A percentile compares a stretch with the other conserved stretches of the same genome.
phyloP scores from a whole-genome alignment of 1,284 basidiomycete genomes.

The Malassezia vespertilionis region DNA sequence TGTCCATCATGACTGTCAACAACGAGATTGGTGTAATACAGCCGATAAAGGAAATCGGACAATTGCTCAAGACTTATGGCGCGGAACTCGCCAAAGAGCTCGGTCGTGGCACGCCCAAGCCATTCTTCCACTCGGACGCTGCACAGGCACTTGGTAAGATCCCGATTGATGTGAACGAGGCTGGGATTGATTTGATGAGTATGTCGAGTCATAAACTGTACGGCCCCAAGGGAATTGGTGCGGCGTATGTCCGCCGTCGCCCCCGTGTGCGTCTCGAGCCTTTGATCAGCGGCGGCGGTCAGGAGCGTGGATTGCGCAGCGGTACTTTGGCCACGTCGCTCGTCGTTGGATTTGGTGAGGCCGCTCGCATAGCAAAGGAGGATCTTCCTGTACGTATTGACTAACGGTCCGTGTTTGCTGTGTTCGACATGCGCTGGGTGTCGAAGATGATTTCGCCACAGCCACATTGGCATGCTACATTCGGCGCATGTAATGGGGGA shows the following conservation, averaged over 20 bases:
- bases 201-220: slow-evolving; percentile 97
- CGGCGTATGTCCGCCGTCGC: slow-evolving; percentile 80
- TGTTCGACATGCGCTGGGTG: neutral
- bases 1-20: slow-evolving; percentile 98
- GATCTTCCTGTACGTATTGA: slow-evolving; percentile 65
- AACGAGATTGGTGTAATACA: slow-evolving; percentile 99
- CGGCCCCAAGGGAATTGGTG: slow-evolving; percentile 93
- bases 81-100: slow-evolving; percentile 58
- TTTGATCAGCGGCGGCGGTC: slow-evolving; percentile 88
- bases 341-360: slow-evolving; percentile 87
- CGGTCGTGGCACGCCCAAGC: slow-evolving; percentile 51
- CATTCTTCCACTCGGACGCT: slow-evolving; percentile 94
- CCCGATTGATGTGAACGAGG: slow-evolving; percentile 70
- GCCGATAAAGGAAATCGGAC: slow-evolving; percentile 88
- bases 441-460: slow-evolving; percentile 14
- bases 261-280: slow-evolving; percentile 91
- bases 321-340: slow-evolving; percentile 85
- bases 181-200: slow-evolving; percentile 90
- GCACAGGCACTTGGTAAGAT: slow-evolving; percentile 75
- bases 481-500: neutral
- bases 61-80: slow-evolving; percentile 54
- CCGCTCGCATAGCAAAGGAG: slow-evolving; percentile 74
- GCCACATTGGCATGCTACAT: slow-evolving; percentile 13
- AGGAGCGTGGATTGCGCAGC: slow-evolving; percentile 87
- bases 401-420: neutral